Evolutionary conservation across 2,329 filamentous ascomycete species (phyloP), one percentile per base, ranked within the genome.

Genomic region (Rutstroemia sp.): DNA sequence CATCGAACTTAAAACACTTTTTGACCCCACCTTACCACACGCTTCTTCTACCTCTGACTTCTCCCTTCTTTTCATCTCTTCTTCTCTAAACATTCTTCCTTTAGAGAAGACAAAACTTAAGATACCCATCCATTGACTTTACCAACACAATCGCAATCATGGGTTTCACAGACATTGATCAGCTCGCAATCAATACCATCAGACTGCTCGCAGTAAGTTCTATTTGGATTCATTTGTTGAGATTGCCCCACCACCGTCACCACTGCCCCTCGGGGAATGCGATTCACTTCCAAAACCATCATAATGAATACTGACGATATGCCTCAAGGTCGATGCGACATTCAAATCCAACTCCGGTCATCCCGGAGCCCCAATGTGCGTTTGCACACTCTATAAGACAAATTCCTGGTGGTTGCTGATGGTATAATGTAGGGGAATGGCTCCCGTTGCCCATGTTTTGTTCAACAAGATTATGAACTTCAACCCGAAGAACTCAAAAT

Each of bases 391-490:
- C 27, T 25, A 17, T 23, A 51, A 51, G 25, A 39, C 12, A 25
- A 17, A 44, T 30, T 42, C 17, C 27, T 39, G 19, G n/a, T 10
- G 21, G 10, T 23, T 41, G 30, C 54, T 56, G 27, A 56, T 52
- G 27, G 38, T 14, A n/a, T 23, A 23, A 46, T 23, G 27, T 60
- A 85, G 82, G 82, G 83, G 83, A 73, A 83, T 97, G 89, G 94
- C 94, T 71, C 92, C 94, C 61, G 85, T 92, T 71, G 87, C 94
- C 75, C 94, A 97, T 82, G 90, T 97, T 70, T 84, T 99, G 64
- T 99, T 89, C 80, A 95, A 96, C 84, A 95, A 94, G 76, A 95
- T 96, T 82, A 90, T 99, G 90, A 95, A 78, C 74, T 99, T 96
- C 84, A 99, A 97, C 87, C 94, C 94, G 70, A 95, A 96, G 87